These are phyloP conservation scores for Ogataea haglerorum DNA, from an alignment of 805 yeast species.

Conservation along the genomic window DNA sequence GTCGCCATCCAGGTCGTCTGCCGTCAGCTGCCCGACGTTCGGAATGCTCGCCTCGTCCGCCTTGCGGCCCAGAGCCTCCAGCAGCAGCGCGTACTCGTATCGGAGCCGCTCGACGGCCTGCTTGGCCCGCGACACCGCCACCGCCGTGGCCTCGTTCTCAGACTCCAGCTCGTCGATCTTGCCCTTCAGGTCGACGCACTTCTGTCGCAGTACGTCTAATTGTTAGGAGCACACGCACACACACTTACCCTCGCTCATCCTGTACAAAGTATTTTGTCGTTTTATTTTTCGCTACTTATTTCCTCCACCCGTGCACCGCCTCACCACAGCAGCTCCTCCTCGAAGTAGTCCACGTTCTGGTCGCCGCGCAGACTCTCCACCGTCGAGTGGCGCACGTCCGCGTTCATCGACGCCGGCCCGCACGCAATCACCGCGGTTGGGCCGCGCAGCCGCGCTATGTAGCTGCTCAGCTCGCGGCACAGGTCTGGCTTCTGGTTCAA, in stretches of 20 bases:
- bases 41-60: conserved; percentile 32
- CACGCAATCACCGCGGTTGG: conserved; percentile 35
- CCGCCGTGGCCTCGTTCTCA: conserved; percentile 69
- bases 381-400: conserved; percentile 33
- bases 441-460: conserved; percentile 19
- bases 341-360: conserved; percentile 34
- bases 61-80: conserved; percentile 73
- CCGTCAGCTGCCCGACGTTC: conserved; percentile 19
- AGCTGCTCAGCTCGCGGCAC: conserved; percentile 18
- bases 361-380: conserved; percentile 28
- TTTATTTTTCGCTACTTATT: conserved; percentile 1
- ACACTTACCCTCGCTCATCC: conserved; percentile 18
- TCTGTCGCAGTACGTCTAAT: conserved; percentile 42
- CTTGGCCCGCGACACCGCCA: conserved; percentile 75
- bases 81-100: conserved; percentile 74
- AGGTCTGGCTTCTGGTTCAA: conserved; percentile 28
- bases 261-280: background rate
- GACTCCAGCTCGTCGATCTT: conserved; percentile 71
- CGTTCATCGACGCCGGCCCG: conserved; percentile 34
- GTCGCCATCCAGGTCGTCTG: conserved; percentile 27
- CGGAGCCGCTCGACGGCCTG: conserved; percentile 73
- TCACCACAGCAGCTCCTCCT: conserved; percentile 38
- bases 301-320: conserved; percentile 7
- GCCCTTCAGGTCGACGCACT: conserved; percentile 68
- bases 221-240: conserved; percentile 1